Percentiles rank a stretch among this genome's conserved stretches.
Conservation (phyloP, 345 rosid genomes). For the Brassica napus region DNA sequence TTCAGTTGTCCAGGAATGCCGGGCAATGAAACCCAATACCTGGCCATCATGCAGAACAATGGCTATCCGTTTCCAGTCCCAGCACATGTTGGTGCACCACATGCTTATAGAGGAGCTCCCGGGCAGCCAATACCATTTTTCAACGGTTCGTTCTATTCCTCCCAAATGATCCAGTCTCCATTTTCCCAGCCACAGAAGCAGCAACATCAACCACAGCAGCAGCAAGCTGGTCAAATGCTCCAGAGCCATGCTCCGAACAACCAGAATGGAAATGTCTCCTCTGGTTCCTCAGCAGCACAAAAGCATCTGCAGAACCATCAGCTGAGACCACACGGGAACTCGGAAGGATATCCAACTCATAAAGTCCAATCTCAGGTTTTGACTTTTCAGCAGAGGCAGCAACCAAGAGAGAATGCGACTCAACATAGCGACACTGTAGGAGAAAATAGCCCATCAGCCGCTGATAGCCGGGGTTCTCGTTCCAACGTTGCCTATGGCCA, state of each 20-base stretch:
- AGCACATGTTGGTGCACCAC: constrained; percentile 79
- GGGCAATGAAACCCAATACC: constrained; percentile 79
- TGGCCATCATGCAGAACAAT: constrained; percentile 87
- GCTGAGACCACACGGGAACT: constrained; percentile 51
- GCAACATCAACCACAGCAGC: constrained; percentile 46
- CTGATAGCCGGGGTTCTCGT: constrained; percentile 69
- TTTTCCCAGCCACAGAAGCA: constrained; percentile 65
- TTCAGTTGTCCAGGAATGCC: constrained; percentile 79
- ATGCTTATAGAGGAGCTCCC: constrained; percentile 70
- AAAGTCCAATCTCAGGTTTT: constrained; percentile 59
- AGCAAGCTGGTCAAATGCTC: constrained; percentile 54
- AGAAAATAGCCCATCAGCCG: constrained; percentile 79
- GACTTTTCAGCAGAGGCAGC: constrained; percentile 63
- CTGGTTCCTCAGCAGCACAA: constrained; percentile 71
- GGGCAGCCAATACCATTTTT: constrained; percentile 76
- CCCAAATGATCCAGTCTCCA: constrained; percentile 82
- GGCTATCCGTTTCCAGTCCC: constrained; percentile 81
- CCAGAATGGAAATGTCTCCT: constrained; percentile 63
- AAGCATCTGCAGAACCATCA: constrained; percentile 82
- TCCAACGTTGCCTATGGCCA: constrained; percentile 58
- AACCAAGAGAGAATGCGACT: constrained; percentile 53
- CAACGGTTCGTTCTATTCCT: constrained; percentile 80
- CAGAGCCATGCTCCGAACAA: constrained; percentile 51
- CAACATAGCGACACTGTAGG: constrained; percentile 67
- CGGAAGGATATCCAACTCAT: constrained; percentile 64